phyloP scores from a whole-genome alignment of 2,329 filamentous ascomycete species.

The Pseudogymnoascus sp. region DNA sequence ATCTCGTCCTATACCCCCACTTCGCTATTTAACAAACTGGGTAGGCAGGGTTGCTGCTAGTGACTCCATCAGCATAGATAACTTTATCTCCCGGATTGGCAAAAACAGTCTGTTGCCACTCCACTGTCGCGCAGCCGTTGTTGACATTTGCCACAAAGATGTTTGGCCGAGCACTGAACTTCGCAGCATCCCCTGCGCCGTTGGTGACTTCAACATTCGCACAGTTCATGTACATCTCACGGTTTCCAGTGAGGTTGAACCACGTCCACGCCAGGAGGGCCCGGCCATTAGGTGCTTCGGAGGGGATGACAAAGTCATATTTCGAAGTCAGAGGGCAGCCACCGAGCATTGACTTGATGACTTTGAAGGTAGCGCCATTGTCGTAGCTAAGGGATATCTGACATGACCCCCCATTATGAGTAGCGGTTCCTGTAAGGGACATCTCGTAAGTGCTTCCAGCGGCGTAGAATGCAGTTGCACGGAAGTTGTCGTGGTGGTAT shows the following conservation, averaged over 20 bases:
- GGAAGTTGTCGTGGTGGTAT: neutral
- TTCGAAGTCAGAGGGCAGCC: constrained; percentile 45
- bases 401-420: constrained; percentile 53
- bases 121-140: neutral
- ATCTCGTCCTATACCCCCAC: neutral
- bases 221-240: constrained; percentile 65
- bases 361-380: constrained; percentile 48
- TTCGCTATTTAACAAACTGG: neutral
- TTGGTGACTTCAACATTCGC: constrained; percentile 40
- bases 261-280: constrained; percentile 42
- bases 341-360: constrained; percentile 57
- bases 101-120: neutral
- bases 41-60: neutral
- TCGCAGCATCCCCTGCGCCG: constrained; percentile 4
- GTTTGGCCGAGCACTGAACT: constrained; percentile 43
- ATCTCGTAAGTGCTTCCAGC: neutral
- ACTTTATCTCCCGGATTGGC: neutral
- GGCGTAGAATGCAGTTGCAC: neutral
- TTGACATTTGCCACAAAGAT: constrained; percentile 43
- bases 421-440: constrained; percentile 35
- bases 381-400: constrained; percentile 57
- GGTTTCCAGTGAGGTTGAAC: constrained; percentile 52
- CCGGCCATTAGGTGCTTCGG: constrained; percentile 20
- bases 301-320: constrained; percentile 22
- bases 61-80: neutral